phyloP scores from a whole-genome alignment of 2,329 filamentous ascomycete genomes.

The Ophiostoma australiae region DNA sequence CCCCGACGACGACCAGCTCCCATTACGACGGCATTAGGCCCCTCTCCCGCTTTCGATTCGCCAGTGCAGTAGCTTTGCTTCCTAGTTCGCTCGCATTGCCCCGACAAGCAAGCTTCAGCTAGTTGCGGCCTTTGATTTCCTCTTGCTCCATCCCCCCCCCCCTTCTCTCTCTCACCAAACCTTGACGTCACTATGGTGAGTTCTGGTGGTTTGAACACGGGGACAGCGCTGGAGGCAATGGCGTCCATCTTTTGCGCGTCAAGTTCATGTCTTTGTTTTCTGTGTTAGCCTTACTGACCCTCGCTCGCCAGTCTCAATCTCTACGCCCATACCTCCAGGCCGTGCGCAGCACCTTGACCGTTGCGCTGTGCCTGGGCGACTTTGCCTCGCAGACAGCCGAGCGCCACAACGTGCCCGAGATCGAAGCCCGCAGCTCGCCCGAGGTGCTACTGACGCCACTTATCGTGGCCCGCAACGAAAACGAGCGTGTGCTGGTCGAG shows the following conservation, averaged over 20 bases:
- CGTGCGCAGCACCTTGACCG: slow-evolving; percentile 88
- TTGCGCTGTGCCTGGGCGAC: slow-evolving; percentile 89
- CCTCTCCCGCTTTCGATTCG: neutral
- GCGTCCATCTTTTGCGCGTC: neutral
- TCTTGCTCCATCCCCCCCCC: neutral
- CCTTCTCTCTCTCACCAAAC: neutral
- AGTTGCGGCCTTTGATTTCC: neutral
- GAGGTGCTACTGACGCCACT: slow-evolving; percentile 91
- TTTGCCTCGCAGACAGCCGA: slow-evolving; percentile 96
- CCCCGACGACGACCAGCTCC: neutral
- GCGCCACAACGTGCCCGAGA: slow-evolving; percentile 95
- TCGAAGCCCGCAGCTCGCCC: slow-evolving; percentile 87
- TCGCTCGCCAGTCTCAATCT: slow-evolving; percentile 73
- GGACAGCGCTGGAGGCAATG: neutral
- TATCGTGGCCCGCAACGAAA: slow-evolving; percentile 89
- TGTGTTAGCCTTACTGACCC: neutral
- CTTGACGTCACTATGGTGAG: slow-evolving; percentile 8
- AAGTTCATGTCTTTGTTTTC: neutral
- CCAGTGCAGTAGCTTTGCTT: neutral
- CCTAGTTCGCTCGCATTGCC: neutral
- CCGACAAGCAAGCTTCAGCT: neutral
- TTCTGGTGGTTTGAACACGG: neutral
- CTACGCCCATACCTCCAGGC: slow-evolving; percentile 94
- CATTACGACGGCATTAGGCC: neutral
- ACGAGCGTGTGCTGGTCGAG: slow-evolving; percentile 93